A percentile compares a stretch with the other conserved stretches of the same genome.
Conservation (phyloP, 306 rosid genomes). For the Purshia tridentata region DNA sequence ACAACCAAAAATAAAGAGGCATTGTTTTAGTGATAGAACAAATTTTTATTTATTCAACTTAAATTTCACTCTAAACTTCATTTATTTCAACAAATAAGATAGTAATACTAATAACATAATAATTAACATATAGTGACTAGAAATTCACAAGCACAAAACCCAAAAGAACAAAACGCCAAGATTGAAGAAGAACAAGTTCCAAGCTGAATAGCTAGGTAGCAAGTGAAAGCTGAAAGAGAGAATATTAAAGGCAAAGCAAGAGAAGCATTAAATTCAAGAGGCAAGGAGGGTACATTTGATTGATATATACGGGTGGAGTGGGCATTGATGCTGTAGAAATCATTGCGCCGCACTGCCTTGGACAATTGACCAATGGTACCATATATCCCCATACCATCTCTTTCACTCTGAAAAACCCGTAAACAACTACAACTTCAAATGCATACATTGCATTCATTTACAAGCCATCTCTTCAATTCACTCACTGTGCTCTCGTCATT, state of each 20-base stretch:
- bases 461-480: no score
- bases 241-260: neutral
- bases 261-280: neutral
- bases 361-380: neutral
- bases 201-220: neutral
- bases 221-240: neutral
- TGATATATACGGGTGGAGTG: neutral
- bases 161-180: neutral
- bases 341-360: conserved; percentile 16
- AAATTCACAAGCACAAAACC: neutral
- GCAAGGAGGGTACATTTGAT: neutral
- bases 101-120: no score
- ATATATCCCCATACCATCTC: neutral
- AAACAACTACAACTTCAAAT: neutral
- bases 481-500: neutral
- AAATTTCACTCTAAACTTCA: no score
- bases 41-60: no score
- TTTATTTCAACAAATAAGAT: no score
- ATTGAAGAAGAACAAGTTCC: neutral
- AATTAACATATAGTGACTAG: no score
- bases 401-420: conserved; percentile 1
- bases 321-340: neutral
- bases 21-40: no score
- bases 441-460: neutral
- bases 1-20: no score